Evolutionary conservation across 768 basidiomycete species (phyloP), one percentile per base, ranked within the genome.

Genomic region (Hygrocybe coccinea): DNA sequence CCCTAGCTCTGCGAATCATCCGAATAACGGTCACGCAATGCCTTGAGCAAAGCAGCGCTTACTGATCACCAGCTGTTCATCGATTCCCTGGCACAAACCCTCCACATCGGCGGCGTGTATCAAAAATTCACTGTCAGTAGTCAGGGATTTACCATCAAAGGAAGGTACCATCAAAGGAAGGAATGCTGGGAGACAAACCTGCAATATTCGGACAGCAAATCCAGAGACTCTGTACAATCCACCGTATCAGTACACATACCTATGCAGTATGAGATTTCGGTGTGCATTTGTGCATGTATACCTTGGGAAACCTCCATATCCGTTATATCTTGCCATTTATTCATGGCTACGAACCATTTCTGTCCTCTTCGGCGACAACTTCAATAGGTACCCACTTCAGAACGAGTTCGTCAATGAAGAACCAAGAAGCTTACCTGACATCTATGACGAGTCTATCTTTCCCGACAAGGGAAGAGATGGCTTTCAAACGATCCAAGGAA

Each of bases 101-200:
- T 99, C 97, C 8, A 99, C 95, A 61, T 98, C 97, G n/a, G 97
- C 97, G 0, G 97, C 95, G 69, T 99, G 97, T 24, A 99, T 79
- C 43, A 99, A 73, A 60, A 99, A 91, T 67, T 98, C 97, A 60
- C 94, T 94, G 60, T 7, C 54, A 33, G n/a, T 49, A 52, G 24
- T 54, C 44, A 54, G 47, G 56, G 46, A 47, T 44, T 37, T 19
- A 25, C 21, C 43, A 54, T 35, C n/a, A n/a, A n/a, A n/a, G n/a
- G n/a, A n/a, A n/a, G n/a, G n/a, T n/a, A n/a, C n/a, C n/a, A n/a
- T n/a, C 55, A 22, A 45, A n/a, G 36, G 19, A 24, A 29, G 25
- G 29, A 4, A 8, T 8, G 29, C 1, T 14, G 17, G 25, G 29
- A 56, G 25, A 49, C 33, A n/a, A 19, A 85, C 90, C 87, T 91